Base-by-base conservation (phyloP, 768 basidiomycete genomes). In the Pluteus cervinus region DNA sequence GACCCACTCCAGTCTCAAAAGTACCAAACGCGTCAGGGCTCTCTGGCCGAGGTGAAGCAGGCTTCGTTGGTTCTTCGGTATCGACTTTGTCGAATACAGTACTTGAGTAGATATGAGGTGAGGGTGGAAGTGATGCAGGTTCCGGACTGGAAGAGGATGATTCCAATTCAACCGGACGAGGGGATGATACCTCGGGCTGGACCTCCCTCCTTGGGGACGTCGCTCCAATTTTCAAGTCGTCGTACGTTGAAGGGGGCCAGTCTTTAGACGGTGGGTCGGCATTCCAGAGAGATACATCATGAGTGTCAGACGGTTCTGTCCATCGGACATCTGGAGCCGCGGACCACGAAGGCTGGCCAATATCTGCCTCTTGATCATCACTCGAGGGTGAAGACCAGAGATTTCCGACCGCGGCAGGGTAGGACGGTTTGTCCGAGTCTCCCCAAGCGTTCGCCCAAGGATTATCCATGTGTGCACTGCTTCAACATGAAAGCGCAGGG, bases 361-460 rank as follows among this genome's bases (percentile, higher is more conserved):
- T 62, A 49, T 81, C 79, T 20, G 69, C 68, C 55, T 80, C 76
- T 39, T 66, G 62, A 36, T 66, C 57, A 33, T 36, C 33, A 8
- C 29, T 29, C 24, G 41, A 33, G 36, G 35, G 24, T 36, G 33
- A 36, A 40, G 36, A 23, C 10, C 30, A 16, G 37, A 35, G 31
- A 33, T 24, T 37, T 40, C 39, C 24, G 39, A 23, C 39, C 36
- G 46, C 32, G 35, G 17, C 28, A 33, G 39, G 18, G 28, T 39
- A 42, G 31, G 39, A 26, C 22, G 49, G 42, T 39, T 66, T 64
- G 15, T 62, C 46, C 32, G 75, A 54, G 43, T 77, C 74, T 39
- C 66, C 71, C 81, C 79, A 84, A 39, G 77, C 73, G 56, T 80
- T 81, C 28, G 75, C 74, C 78, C 83, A 88, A 33, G 82, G 78